phyloP scores from a whole-genome alignment of 805 yeast species.

The Candida endomychidarum region DNA sequence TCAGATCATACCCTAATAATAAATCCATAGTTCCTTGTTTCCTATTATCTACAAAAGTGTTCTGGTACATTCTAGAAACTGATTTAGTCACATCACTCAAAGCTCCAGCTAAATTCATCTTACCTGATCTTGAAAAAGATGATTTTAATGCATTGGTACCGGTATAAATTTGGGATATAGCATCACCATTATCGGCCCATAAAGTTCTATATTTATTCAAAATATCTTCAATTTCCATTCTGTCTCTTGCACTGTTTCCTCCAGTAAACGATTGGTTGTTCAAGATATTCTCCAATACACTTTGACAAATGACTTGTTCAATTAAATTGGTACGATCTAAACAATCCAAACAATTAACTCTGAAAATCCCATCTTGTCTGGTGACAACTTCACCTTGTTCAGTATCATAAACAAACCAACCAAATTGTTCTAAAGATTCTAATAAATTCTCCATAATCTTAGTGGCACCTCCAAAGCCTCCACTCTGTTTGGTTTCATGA shows the following conservation, averaged over 20 bases:
- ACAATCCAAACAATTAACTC: slow-evolving; percentile 92
- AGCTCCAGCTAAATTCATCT: slow-evolving; percentile 96
- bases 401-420: slow-evolving; percentile 76
- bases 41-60: slow-evolving; percentile 89
- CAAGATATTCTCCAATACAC: slow-evolving; percentile 53
- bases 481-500: slow-evolving; percentile 78
- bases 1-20: slow-evolving; percentile 73
- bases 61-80: slow-evolving; percentile 91
- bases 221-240: slow-evolving; percentile 46
- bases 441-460: slow-evolving; percentile 63
- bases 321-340: slow-evolving; percentile 90
- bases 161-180: slow-evolving; percentile 61
- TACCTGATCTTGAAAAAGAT: slow-evolving; percentile 91
- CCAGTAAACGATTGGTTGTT: slow-evolving; percentile 24
- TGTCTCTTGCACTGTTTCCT: slow-evolving; percentile 22
- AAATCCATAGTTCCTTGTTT: slow-evolving; percentile 90
- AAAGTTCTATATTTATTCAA: slow-evolving; percentile 75
- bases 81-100: slow-evolving; percentile 96
- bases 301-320: slow-evolving; percentile 77
- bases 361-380: slow-evolving; percentile 86
- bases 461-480: slow-evolving; percentile 82
- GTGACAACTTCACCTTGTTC: slow-evolving; percentile 52
- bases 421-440: slow-evolving; percentile 71
- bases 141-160: slow-evolving; percentile 70
- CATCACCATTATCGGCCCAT: slow-evolving; percentile 75